Base-by-base conservation (phyloP, 108 stramenopile species). In the Nitzschia palea region DNA sequence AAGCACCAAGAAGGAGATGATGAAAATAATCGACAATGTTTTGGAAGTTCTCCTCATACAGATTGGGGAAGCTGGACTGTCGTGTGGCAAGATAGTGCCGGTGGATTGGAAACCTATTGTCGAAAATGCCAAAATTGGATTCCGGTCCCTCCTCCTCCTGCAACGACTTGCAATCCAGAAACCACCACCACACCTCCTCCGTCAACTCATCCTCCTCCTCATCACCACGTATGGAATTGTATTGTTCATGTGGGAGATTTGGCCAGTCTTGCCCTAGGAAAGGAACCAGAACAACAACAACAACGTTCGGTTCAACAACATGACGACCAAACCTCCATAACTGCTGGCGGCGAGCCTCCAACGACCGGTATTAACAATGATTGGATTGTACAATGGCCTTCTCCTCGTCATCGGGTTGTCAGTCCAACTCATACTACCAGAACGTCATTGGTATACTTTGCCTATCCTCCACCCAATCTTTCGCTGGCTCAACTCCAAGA, bases 41-140 rank as follows among this genome's bases (percentile, higher is more conserved):
- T 89, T 44, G 91, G 91, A 23, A 85, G 83, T 34, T 85, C 79
- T 10, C 76, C 86, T 2, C 91, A 92, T 59, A 86, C 82, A 15
- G 91, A 92, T 76, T 92, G 91, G 91, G 91, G 91, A 1, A 72
- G 73, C 28, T 68, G 82, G 35, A 93, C 91, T 26, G 78, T 89
- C 10, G 91, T 93, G n/a, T 93, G 88, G 88, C 91, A 93, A 76
- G 91, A 93, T 71, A 44, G 58, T 30, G 75, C 73, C 22, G 88
- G 91, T 37, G 91, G 91, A 45, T 75, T 93, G 70, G 84, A 93
- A 70, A 88, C 88, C 0, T 87, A 86, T 54, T 93, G 91, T 68
- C 82, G 69, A 40, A 23, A 60, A 2, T 83, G 82, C 74, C 70
- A 86, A 8, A 74, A 53, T 52, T 93, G 88, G 88, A 70, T 75